These are phyloP conservation scores for Chaetomium strumarium DNA, from an alignment of 2,329 filamentous ascomycete species.

Conservation along the genomic window DNA sequence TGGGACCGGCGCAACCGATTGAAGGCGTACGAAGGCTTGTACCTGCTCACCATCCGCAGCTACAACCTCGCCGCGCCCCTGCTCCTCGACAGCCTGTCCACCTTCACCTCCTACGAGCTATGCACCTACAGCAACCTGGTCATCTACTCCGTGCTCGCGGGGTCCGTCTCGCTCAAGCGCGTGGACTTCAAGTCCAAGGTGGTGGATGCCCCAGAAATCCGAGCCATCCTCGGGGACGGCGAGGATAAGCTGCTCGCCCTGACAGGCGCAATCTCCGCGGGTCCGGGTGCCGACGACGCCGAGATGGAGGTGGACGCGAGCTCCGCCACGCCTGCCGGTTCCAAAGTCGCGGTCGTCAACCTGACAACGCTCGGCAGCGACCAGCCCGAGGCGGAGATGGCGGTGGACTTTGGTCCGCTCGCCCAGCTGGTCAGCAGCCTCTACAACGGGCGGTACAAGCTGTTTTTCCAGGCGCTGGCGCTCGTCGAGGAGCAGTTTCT, in stretches of 20 bases:
- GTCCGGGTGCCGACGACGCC: conserved; percentile 75
- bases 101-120: conserved; percentile 97
- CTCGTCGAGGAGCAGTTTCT: conserved; percentile 91
- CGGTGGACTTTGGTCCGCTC: conserved; percentile 84
- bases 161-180: conserved; percentile 88
- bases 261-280: conserved; percentile 72
- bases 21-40: conserved; percentile 95
- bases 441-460: conserved; percentile 90
- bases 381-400: conserved; percentile 70
- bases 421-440: conserved; percentile 84
- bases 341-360: conserved; percentile 69
- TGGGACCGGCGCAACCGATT: conserved; percentile 98
- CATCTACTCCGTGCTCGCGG: conserved; percentile 90
- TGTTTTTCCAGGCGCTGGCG: conserved; percentile 85
- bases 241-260: conserved; percentile 83
- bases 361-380: conserved; percentile 76
- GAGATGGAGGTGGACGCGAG: conserved; percentile 61
- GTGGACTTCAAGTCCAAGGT: conserved; percentile 99
- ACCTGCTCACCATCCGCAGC: conserved; percentile 86
- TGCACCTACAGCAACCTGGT: conserved; percentile 95
- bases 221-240: conserved; percentile 85
- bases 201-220: conserved; percentile 96
- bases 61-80: conserved; percentile 86
- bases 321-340: conserved; percentile 39
- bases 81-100: conserved; percentile 92